A percentile compares a stretch with the other conserved stretches of the same genome.
Conservation (phyloP, 2,329 filamentous ascomycete species). For the Aspergillus caelatus region DNA sequence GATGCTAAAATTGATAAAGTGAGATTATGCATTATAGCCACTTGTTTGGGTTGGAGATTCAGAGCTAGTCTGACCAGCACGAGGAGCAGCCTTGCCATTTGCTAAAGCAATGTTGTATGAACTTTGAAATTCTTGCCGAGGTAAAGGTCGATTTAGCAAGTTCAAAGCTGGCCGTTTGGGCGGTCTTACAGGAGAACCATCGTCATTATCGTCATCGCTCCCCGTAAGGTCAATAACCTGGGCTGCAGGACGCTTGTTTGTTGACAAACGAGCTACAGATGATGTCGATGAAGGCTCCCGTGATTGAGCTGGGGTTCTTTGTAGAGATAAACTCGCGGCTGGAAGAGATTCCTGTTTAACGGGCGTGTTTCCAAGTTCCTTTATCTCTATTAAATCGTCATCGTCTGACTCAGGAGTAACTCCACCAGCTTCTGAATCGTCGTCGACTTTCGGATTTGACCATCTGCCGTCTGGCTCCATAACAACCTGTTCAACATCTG, state of each 20-base stretch:
- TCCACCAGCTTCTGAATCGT: slow-evolving; percentile 42
- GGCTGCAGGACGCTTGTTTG: slow-evolving; percentile 51
- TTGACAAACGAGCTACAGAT: slow-evolving; percentile 37
- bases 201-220: slow-evolving; percentile 53
- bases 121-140: slow-evolving; percentile 25
- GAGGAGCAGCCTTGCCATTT: slow-evolving; percentile 23
- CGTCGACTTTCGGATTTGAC: slow-evolving; percentile 55
- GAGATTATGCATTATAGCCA: slow-evolving; percentile 21
- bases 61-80: slow-evolving; percentile 20
- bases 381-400: slow-evolving; percentile 57
- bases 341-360: slow-evolving; percentile 41
- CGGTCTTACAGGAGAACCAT: slow-evolving; percentile 45
- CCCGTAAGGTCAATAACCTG: slow-evolving; percentile 59
- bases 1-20: slow-evolving; percentile 17
- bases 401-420: slow-evolving; percentile 45
- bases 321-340: slow-evolving; percentile 27
- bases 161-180: slow-evolving; percentile 37
- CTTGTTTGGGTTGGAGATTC: slow-evolving; percentile 15
- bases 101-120: slow-evolving; percentile 24
- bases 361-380: slow-evolving; percentile 35
- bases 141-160: slow-evolving; percentile 23
- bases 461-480: slow-evolving; percentile 87
- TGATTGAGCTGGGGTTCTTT: slow-evolving; percentile 39
- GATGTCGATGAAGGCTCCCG: slow-evolving; percentile 43
- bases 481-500: slow-evolving; percentile 77